phyloP scores from a whole-genome alignment of 2,329 filamentous ascomycete genomes.

The Fusarium sp. region DNA sequence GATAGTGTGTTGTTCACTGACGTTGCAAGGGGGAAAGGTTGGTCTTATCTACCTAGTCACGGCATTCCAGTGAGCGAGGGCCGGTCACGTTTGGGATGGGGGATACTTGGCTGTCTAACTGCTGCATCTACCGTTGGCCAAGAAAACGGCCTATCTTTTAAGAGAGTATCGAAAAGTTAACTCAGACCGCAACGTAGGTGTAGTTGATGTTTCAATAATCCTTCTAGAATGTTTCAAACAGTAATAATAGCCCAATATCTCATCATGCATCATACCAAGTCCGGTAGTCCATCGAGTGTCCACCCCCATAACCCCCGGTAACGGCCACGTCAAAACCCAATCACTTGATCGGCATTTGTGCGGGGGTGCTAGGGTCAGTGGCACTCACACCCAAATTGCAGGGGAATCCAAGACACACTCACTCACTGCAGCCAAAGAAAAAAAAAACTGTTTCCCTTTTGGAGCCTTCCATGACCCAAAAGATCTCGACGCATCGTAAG shows the following conservation, averaged over 20 bases:
- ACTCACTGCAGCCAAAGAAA: constrained; percentile 1
- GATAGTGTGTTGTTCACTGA: neutral
- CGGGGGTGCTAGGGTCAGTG: neutral
- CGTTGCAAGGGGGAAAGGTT: neutral
- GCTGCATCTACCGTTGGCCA: neutral
- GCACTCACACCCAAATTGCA: constrained; percentile 1
- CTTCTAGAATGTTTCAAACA: neutral
- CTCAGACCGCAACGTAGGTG: fast-evolving
- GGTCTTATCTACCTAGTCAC: neutral
- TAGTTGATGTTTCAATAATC: neutral
- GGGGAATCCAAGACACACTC: neutral
- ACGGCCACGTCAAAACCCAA: constrained; percentile 12
- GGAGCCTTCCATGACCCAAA: neutral
- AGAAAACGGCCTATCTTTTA: fast-evolving
- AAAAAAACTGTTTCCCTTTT: constrained; percentile 1
- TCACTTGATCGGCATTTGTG: constrained; percentile 8
- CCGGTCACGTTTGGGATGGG: neutral
- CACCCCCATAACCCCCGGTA: constrained; percentile 19
- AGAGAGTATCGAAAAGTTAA: fast-evolving
- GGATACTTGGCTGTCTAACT: neutral
- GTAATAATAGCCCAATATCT: neutral
- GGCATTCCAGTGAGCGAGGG: neutral
- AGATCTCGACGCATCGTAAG: neutral
- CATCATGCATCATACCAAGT: neutral
- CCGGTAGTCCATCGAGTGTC: neutral